These are phyloP conservation scores for Houttuynia cordata DNA, from an alignment of 164 flowering plant genomes.

Conservation along the genomic window DNA sequence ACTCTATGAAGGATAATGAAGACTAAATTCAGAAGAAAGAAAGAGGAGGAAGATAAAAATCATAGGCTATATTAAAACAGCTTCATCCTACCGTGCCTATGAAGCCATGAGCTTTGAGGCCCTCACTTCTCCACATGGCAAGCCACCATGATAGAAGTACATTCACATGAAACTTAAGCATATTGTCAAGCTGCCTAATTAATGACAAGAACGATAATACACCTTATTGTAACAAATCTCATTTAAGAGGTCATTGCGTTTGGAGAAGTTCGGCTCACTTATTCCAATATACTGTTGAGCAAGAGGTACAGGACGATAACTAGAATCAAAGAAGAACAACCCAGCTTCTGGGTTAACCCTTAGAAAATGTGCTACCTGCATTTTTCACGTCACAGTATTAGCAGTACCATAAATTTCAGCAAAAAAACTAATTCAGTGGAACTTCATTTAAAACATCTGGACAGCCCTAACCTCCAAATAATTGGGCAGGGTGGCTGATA, in stretches of 20 bases:
- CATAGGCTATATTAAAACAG: too few species aligned
- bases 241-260: constrained; percentile 67
- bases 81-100: too few species aligned
- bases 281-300: constrained; percentile 97
- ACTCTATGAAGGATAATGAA: too few species aligned
- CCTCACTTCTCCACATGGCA: not conserved
- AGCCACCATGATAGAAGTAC: not conserved
- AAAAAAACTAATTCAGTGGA: not conserved
- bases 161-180: not conserved
- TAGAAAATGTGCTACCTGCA: constrained; percentile 89
- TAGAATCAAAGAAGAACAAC: constrained; percentile 91
- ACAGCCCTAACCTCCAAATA: constrained; percentile 59
- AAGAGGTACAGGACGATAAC: constrained; percentile 98
- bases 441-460: not conserved
- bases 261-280: constrained; percentile 71
- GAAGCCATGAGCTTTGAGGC: too few species aligned
- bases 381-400: not conserved
- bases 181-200: not conserved
- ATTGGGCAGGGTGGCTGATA: constrained; percentile 96
- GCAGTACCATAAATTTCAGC: not conserved
- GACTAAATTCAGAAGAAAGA: too few species aligned
- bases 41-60: too few species aligned
- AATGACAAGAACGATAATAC: constrained; percentile 4
- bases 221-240: constrained; percentile 94
- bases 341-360: constrained; percentile 91